These are phyloP conservation scores for Tetrastigma voinierianum DNA, from an alignment of 164 flowering plant species.

Conservation along the genomic window DNA sequence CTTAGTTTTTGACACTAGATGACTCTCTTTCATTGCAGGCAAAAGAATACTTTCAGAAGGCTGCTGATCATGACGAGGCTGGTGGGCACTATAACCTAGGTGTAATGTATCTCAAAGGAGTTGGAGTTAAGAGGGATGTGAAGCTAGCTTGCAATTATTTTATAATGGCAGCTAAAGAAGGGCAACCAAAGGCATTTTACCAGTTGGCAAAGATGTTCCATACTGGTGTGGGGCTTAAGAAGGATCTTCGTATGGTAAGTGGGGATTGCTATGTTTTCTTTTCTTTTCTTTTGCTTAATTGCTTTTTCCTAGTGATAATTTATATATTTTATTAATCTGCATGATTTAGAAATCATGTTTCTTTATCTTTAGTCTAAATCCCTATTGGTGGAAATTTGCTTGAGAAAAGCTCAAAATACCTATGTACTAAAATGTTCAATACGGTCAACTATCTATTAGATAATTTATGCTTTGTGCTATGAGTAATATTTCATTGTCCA, in stretches of 20 bases:
- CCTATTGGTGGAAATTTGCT: too few species aligned
- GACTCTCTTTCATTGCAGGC: constrained; percentile 53
- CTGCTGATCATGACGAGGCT: constrained; percentile 81
- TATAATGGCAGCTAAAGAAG: constrained; percentile 72
- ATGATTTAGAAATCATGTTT: not conserved
- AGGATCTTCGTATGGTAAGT: constrained; percentile 72
- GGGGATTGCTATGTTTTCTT: not conserved
- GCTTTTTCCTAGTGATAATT: not conserved
- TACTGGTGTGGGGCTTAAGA: constrained; percentile 84
- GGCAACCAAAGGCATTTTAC: constrained; percentile 96
- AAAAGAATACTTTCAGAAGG: constrained; percentile 89
- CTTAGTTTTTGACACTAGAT: not conserved
- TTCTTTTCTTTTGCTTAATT: not conserved
- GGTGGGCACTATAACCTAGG: constrained; percentile 96
- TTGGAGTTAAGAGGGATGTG: constrained; percentile 84
- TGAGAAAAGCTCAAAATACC: too few species aligned
- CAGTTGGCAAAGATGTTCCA: constrained; percentile 99
- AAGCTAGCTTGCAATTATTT: constrained; percentile 60
- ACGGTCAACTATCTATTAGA: too few species aligned
- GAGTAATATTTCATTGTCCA: too few species aligned
- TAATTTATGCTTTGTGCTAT: too few species aligned
- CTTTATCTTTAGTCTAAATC: not conserved
- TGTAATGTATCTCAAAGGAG: constrained; percentile 87
- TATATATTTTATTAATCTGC: not conserved
- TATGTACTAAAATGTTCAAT: too few species aligned